Evolutionary conservation across 495 filamentous ascomycete genomes (phyloP).

Genomic region (Tuber borchii): DNA sequence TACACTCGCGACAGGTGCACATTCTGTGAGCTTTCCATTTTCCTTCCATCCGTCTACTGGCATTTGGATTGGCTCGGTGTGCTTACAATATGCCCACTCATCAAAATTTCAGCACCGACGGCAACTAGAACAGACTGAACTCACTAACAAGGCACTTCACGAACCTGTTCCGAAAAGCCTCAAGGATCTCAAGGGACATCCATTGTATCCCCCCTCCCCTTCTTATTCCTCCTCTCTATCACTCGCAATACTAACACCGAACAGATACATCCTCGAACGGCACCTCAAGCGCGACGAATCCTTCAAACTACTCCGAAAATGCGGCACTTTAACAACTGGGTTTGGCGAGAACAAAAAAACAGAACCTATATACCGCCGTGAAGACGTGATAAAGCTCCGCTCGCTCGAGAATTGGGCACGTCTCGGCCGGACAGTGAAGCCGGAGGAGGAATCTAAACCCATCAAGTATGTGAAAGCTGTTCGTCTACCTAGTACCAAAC

Average conservation of each 20-base stretch:
- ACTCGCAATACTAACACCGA: constrained; percentile 4
- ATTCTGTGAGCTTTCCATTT: neutral
- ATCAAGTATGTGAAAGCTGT: constrained; percentile 32
- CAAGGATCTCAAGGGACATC: constrained; percentile 88
- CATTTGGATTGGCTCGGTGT: neutral
- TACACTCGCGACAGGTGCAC: neutral
- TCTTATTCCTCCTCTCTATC: neutral
- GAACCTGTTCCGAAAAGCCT: constrained; percentile 90
- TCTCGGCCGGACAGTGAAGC: constrained; percentile 53
- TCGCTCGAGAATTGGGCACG: constrained; percentile 84
- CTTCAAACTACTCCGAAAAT: constrained; percentile 60
- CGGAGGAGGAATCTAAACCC: constrained; percentile 23
- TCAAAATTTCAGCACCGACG: constrained; percentile 54
- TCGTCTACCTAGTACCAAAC: constrained; percentile 23
- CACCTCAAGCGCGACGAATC: constrained; percentile 82
- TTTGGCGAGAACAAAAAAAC: constrained; percentile 52
- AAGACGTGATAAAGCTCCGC: constrained; percentile 67
- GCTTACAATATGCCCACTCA: neutral
- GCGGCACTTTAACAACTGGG: constrained; percentile 71
- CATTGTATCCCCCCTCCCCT: constrained; percentile 52
- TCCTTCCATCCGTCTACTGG: neutral
- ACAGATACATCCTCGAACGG: constrained; percentile 61
- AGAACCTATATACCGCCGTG: constrained; percentile 68
- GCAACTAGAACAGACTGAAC: constrained; percentile 71
- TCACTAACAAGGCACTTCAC: constrained; percentile 59